Conservation (phyloP, 257 asterid genomes). For the Ocimum tenuiflorum region DNA sequence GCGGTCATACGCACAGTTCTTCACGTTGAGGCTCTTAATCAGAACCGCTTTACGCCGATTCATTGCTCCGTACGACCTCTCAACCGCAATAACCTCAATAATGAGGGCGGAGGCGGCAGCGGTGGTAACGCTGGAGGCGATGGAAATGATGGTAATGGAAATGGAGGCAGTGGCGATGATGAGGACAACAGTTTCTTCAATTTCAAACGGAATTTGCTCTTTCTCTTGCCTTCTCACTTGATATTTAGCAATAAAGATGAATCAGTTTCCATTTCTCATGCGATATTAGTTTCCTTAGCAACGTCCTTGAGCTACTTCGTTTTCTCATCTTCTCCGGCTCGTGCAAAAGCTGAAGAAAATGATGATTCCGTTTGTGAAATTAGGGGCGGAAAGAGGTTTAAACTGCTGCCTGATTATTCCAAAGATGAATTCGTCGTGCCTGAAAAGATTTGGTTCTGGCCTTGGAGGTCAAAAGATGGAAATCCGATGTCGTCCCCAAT, state of each 20-base stretch:
- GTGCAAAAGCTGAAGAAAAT: slow-evolving; percentile 39
- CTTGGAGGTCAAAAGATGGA: slow-evolving; percentile 33
- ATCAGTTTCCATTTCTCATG: slow-evolving; percentile 9
- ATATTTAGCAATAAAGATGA: slow-evolving; percentile 16
- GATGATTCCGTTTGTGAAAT: slow-evolving; percentile 52
- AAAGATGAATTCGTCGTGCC: slow-evolving; percentile 65
- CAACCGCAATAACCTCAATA: not conserved
- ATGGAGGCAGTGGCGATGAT: slow-evolving; percentile 32
- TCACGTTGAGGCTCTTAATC: slow-evolving; percentile 5
- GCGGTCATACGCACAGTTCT: slow-evolving; percentile 10
- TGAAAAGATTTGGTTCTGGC: slow-evolving; percentile 34
- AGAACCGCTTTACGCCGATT: slow-evolving; percentile 23
- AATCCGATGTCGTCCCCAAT: slow-evolving; percentile 20
- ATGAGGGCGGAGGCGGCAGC: not conserved
- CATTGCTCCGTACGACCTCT: slow-evolving; percentile 20
- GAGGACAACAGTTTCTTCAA: slow-evolving; percentile 36
- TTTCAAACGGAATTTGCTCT: slow-evolving; percentile 25
- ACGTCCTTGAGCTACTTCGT: slow-evolving; percentile 33
- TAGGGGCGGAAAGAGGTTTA: slow-evolving; percentile 66
- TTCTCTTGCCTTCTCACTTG: slow-evolving; percentile 26
- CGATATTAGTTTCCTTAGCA: slow-evolving; percentile 31
- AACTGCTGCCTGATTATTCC: slow-evolving; percentile 52
- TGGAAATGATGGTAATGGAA: not conserved
- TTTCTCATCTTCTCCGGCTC: slow-evolving; percentile 42
- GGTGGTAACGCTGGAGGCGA: slow-evolving; percentile 24